Conservation (phyloP, 2,329 filamentous ascomycete genomes). For the Lachnellula arida region DNA sequence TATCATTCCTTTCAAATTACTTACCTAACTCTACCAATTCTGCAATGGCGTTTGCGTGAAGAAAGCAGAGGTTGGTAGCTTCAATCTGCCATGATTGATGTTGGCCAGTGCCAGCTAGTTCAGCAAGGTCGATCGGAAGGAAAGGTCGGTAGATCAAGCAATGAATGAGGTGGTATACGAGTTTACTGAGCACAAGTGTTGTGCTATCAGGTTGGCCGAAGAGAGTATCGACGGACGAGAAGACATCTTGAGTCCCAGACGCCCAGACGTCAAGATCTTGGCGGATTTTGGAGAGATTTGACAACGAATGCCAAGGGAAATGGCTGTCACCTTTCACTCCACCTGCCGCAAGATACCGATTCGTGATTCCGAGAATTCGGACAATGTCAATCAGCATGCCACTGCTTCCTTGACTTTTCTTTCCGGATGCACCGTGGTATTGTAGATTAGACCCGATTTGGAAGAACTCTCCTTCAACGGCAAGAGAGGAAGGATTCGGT, state of each 20-base stretch:
- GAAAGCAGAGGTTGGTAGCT: slow-evolving; percentile 79
- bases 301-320: slow-evolving; percentile 85
- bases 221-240: slow-evolving; percentile 68
- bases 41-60: slow-evolving; percentile 83
- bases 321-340: slow-evolving; percentile 87
- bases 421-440: slow-evolving; percentile 63
- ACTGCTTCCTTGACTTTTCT: slow-evolving; percentile 68
- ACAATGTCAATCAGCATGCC: slow-evolving; percentile 82
- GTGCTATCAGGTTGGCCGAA: slow-evolving; percentile 77
- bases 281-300: slow-evolving; percentile 79
- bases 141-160: slow-evolving; percentile 85
- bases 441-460: slow-evolving; percentile 73
- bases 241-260: slow-evolving; percentile 72
- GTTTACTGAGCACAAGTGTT: slow-evolving; percentile 73
- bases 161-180: slow-evolving; percentile 82
- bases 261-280: slow-evolving; percentile 84
- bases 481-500: slow-evolving; percentile 53
- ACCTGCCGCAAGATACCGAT: slow-evolving; percentile 76
- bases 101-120: slow-evolving; percentile 73
- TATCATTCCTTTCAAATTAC: not conserved
- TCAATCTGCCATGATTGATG: slow-evolving; percentile 93
- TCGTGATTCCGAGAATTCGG: slow-evolving; percentile 76
- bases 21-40: slow-evolving; percentile 72
- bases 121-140: slow-evolving; percentile 75
- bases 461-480: slow-evolving; percentile 75